Percentiles rank a stretch among this genome's conserved stretches.
These are phyloP conservation scores for Coniferiporia sulphurascens DNA, from an alignment of 1,284 basidiomycete species.

Conservation along the genomic window DNA sequence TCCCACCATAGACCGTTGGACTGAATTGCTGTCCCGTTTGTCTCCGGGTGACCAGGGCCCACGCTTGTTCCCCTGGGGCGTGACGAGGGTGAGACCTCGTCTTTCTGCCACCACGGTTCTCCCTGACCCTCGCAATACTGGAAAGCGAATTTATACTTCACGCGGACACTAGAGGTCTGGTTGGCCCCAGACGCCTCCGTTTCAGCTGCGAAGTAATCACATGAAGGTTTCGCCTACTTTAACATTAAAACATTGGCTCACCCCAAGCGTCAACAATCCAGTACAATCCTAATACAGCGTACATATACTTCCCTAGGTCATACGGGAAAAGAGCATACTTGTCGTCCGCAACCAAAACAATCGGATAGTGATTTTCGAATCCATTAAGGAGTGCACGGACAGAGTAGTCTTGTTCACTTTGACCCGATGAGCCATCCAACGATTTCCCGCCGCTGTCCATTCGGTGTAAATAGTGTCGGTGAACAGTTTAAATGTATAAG, in stretches of 20 bases:
- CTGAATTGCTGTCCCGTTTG: no score
- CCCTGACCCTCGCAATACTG: constrained; percentile 73
- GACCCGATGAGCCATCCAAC: constrained; percentile 50
- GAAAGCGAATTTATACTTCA: constrained; percentile 75
- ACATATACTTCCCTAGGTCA: constrained; percentile 53
- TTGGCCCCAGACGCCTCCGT: constrained; percentile 45
- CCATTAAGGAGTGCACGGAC: constrained; percentile 61
- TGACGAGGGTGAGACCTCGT: neutral
- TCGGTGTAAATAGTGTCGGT: neutral
- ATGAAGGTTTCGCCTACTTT: neutral
- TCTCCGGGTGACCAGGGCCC: no score
- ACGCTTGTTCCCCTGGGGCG: no score
- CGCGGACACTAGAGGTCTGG: constrained; percentile 37
- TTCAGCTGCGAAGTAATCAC: constrained; percentile 46
- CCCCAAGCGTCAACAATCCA: constrained; percentile 69
- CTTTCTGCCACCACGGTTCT: constrained; percentile 26
- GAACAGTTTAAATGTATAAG: neutral
- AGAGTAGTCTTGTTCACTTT: constrained; percentile 60
- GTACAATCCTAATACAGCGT: constrained; percentile 71
- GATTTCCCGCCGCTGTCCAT: constrained; percentile 51
- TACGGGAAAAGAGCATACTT: constrained; percentile 68
- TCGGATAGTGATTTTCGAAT: constrained; percentile 43
- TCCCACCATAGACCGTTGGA: no score
- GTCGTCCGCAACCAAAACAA: constrained; percentile 67
- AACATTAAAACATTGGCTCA: constrained; percentile 30